Evolutionary conservation across 495 filamentous ascomycete genomes (phyloP), one percentile per base, ranked within the genome.

Genomic region (Penicillium maclennaniae): DNA sequence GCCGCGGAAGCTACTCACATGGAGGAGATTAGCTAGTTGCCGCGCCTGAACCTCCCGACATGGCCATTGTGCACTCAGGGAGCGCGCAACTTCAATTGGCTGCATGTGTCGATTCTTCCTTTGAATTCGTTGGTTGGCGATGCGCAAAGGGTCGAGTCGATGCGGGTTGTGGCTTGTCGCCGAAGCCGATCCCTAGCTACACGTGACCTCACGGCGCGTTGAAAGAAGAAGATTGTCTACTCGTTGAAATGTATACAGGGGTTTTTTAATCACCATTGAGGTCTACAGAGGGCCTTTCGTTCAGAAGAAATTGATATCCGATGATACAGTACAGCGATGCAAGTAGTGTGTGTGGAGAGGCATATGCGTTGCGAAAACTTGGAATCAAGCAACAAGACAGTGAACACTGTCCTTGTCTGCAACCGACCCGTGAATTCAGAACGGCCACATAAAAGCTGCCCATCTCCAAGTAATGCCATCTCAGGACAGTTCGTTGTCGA

Each of bases 11-110:
- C n/a, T 51, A 68, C 78, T 61, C 67, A 87, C 85, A 65, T 73
- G 67, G 28, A 89, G 66, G 6, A 90, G 73, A 34, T 77, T 78
- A n/a, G 79, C 75, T 21, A 90, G 72, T 38, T 86, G 77, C 38
- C 78, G 70, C 27, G 81, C 79, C 62, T 91, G 87, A 20, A 79
- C 59, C 23, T 87, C 80, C 54, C 87, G 78, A 57, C 84, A 87
- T 10, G 85, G 84, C 65, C 61, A 88, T 71, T 53, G 78, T 50
- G 50, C 76, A 76, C 51, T 83, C 49, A 63, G 76, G 38, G 59
- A 79, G 56, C 67, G 61, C 16, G 60, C 55, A 53, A 74, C 56
- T 14, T 73, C 66, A 21, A 47, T 31, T 36, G 73, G 71, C 40
- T 78, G 62, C 64, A 71, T 67, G 34, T 57, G 49, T 51, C 51